Evolutionary conservation across 2,329 filamentous ascomycete genomes (phyloP).

Genomic region (Colletotrichum magnum): DNA sequence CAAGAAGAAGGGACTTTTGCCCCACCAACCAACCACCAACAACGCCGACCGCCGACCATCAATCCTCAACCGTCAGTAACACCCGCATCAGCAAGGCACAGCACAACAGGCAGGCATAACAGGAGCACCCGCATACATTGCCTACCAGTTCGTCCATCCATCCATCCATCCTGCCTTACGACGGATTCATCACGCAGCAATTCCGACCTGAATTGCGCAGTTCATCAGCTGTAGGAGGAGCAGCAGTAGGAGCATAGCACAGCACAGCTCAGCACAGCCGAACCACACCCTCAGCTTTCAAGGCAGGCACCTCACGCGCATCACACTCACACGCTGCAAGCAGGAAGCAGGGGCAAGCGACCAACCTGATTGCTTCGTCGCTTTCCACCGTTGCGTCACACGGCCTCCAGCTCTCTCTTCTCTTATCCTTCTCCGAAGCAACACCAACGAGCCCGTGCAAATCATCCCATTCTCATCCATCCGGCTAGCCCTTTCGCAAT

Average conservation of each 20-base stretch:
- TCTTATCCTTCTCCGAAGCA: not conserved
- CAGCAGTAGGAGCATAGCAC: too few species aligned
- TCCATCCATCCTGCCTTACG: not conserved
- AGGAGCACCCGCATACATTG: not conserved
- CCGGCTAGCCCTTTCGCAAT: constrained; percentile 30
- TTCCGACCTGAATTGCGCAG: constrained; percentile 10
- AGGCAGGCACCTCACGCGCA: not conserved
- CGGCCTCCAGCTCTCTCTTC: constrained; percentile 28
- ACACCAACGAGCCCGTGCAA: constrained; percentile 27
- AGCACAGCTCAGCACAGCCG: constrained; percentile 6
- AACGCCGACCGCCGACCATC: constrained; percentile 11
- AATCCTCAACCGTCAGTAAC: not conserved
- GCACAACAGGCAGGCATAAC: constrained; percentile 8
- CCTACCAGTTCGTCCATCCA: not conserved
- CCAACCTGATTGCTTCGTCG: constrained; percentile 29
- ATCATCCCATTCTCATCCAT: constrained; percentile 29
- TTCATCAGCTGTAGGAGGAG: constrained; percentile 17
- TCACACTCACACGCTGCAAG: constrained; percentile 15
- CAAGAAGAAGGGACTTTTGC: not conserved
- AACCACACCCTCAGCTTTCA: constrained; percentile 7
- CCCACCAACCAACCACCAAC: constrained; percentile 26
- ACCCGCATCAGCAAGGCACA: constrained; percentile 20
- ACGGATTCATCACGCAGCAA: too few species aligned
- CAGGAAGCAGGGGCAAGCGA: constrained; percentile 16
- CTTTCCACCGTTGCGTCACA: constrained; percentile 35